A percentile compares a stretch with the other conserved stretches of the same genome.
Evolutionary conservation across 140 eudicot species (phyloP).

Genomic region (Cichorium intybus): DNA sequence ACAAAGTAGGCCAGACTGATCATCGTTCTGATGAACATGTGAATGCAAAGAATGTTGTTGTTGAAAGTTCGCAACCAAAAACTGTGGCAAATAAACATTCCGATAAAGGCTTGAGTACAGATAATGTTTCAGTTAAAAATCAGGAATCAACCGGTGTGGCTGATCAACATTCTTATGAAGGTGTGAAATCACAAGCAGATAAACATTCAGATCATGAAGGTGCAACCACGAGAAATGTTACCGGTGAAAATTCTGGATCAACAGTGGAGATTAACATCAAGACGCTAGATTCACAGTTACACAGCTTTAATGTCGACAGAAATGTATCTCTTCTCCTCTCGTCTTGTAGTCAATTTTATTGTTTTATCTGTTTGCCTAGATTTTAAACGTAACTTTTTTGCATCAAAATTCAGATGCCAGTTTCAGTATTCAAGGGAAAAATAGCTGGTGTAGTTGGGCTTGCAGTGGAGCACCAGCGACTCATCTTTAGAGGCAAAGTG

Average conservation of each 20-base stretch:
- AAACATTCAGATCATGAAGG: not conserved
- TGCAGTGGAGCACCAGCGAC: slow-evolving; percentile 79
- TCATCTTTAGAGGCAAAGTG: slow-evolving; percentile 95
- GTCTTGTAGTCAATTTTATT: not conserved
- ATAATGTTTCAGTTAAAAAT: slow-evolving; percentile 35
- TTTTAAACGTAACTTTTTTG: slow-evolving; percentile 15
- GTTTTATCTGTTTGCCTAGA: not conserved
- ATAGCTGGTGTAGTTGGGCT: slow-evolving; percentile 64
- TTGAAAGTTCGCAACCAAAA: not conserved
- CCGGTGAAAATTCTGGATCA: slow-evolving; percentile 31
- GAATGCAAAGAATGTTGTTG: not conserved
- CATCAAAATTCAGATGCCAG: slow-evolving; percentile 48
- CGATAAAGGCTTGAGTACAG: slow-evolving; percentile 37
- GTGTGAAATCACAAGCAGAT: slow-evolving; percentile 15
- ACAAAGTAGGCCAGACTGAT: not conserved
- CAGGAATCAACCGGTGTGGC: not conserved
- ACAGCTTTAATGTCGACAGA: slow-evolving; percentile 60
- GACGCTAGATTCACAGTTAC: slow-evolving; percentile 82
- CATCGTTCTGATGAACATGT: not conserved
- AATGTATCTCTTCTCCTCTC: slow-evolving; percentile 39
- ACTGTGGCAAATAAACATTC: slow-evolving; percentile 45
- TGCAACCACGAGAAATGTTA: not conserved
- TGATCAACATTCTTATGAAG: slow-evolving; percentile 39
- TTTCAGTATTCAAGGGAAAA: slow-evolving; percentile 71
- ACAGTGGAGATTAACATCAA: slow-evolving; percentile 75